Base-by-base conservation (phyloP, 345 rosid genomes). In the Brassica carinata region DNA sequence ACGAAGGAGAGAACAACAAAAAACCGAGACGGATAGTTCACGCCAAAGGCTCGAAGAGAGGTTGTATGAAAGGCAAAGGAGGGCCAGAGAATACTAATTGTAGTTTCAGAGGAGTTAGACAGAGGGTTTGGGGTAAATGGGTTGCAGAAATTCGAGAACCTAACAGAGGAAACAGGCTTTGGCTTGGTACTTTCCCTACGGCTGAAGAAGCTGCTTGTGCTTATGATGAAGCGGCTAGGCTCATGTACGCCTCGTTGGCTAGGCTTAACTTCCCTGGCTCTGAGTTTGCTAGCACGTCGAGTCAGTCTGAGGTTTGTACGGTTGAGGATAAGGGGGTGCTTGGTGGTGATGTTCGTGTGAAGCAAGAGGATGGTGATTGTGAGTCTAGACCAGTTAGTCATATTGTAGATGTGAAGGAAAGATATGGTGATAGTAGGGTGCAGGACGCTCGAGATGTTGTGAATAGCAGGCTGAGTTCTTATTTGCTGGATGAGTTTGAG, bases 51-150 rank as follows among this genome's bases (percentile, higher is more conserved):
- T 92, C 97, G 0, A 94, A 81, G 71, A 94, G 90, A 68, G 97
- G 97, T 2, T 94, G 98, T 70, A 94, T 94, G 98, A 94, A 88
- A 64, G 98, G 98, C 30, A 94, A 94, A 85, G 97, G 97, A 31
- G 97, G 98, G 1, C 97, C 98, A 0, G 91, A 94, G 73, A 94
- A 94, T 55, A 70, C 84, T 3, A 23, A 40, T 0, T 92, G 90
- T 71, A 84, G 69, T 13, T 94, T 83, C 59, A 82, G 98, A 77
- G 98, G 98, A 0, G 97, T 92, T 36, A 86, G 98, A 84, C 98
- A 94, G 84, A 87, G 98, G 80, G 77, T 91, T n/a, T 94, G 98
- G 98, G 98, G 98, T 5, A 92, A 90, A 82, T 94, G 98, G 97
- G 97, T 92, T 53, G 93, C 98, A 0, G 98, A 92, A 83, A 94